These are phyloP conservation scores for Vishniacozyma victoriae DNA, from an alignment of 768 basidiomycete genomes.

Conservation along the genomic window DNA sequence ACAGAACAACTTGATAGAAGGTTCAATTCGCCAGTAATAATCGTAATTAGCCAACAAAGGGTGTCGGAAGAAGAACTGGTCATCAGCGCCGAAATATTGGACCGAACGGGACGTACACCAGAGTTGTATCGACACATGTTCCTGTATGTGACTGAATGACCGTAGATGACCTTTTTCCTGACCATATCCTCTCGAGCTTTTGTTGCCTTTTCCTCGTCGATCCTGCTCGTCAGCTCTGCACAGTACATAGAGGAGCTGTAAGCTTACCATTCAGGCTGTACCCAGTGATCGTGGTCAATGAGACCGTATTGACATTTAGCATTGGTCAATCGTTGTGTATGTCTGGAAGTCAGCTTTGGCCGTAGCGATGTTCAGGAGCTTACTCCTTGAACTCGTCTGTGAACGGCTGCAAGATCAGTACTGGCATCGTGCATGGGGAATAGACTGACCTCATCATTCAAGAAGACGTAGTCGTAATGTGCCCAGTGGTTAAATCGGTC, in stretches of 20 bases:
- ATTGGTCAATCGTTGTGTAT: constrained; percentile 56
- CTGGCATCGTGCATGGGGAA: background rate
- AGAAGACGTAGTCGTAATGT: constrained; percentile 74
- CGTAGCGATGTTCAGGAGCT: constrained; percentile 16
- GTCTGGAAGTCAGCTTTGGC: constrained; percentile 59
- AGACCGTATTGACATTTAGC: constrained; percentile 59
- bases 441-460: constrained; percentile 59
- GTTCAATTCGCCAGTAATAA: constrained; percentile 92
- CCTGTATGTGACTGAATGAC: constrained; percentile 58
- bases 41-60: constrained; percentile 67
- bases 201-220: constrained; percentile 66
- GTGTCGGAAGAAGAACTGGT: constrained; percentile 76
- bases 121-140: constrained; percentile 97
- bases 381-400: constrained; percentile 37
- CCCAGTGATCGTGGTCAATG: constrained; percentile 62
- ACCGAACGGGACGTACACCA: constrained; percentile 63
- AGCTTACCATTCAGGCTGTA: constrained; percentile 59
- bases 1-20: constrained; percentile 73
- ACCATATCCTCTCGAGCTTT: constrained; percentile 60
- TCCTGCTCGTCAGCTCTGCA: constrained; percentile 48
- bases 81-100: constrained; percentile 10
- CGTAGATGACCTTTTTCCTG: constrained; percentile 57
- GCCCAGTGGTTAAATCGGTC: constrained; percentile 76
- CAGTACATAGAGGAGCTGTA: background rate
- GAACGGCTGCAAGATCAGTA: constrained; percentile 24